Base-by-base conservation (phyloP, 2,329 filamentous ascomycete species). In the Paracamarosporium sp. region DNA sequence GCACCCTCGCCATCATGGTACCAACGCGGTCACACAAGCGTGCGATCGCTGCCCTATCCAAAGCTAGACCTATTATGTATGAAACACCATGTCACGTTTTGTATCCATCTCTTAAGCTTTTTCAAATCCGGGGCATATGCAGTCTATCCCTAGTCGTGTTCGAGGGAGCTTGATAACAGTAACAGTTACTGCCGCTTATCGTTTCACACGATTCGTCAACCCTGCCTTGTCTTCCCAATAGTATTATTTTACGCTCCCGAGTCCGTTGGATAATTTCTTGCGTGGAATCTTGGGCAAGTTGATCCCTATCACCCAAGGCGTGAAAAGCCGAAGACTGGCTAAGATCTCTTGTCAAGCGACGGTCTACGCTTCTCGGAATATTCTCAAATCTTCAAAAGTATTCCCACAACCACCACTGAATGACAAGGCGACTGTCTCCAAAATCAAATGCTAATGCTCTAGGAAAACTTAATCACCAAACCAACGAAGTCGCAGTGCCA, bases 1-100 rank as follows among this genome's bases (percentile, higher is more conserved):
- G n/a, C n/a, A n/a, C n/a, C 46, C 30, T 30, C 35, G 47, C 33
- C 47, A 50, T 50, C 47, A 50, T 40, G 47, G 47, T 50, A 9
- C 31, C 47, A 50, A 36, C 30, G 17, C 45, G 22, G 25, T 5
- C 25, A 36, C 45, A 36, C 31, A n/a, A n/a, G n/a, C n/a, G n/a
- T n/a, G n/a, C n/a, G n/a, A n/a, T n/a, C n/a, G n/a, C n/a, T n/a
- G n/a, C n/a, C n/a, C n/a, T n/a, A n/a, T n/a, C n/a, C n/a, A n/a
- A n/a, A n/a, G n/a, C n/a, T n/a, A n/a, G n/a, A n/a, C n/a, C n/a
- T n/a, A n/a, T n/a, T n/a, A n/a, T n/a, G n/a, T n/a, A 17, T 17
- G 36, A 40, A 20, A 40, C n/a, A 40, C n/a, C 36, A 40, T 12
- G 17, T 4, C 22, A 20, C 4, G 12, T 40, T 22, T 35, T 20